Conservation (phyloP, 2,329 filamentous ascomycete species). For the Lecanicillium sp. region DNA sequence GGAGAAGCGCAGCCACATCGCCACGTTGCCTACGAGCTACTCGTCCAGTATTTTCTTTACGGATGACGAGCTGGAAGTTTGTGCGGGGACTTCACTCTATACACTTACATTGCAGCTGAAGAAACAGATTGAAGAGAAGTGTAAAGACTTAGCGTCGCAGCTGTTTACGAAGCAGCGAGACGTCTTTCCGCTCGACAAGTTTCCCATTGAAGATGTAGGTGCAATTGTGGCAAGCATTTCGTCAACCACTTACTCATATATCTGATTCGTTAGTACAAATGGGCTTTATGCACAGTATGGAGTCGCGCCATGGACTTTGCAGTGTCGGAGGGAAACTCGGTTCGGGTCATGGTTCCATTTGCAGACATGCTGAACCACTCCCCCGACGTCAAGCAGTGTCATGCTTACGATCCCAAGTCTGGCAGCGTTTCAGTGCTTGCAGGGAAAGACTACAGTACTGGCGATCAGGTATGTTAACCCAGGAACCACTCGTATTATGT, state of each 20-base stretch:
- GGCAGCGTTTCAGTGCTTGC: conserved; percentile 21
- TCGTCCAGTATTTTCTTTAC: conserved; percentile 26
- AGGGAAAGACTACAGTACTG: conserved; percentile 18
- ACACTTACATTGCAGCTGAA: conserved; percentile 23
- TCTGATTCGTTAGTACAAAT: conserved; percentile 23
- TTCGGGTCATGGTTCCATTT: conserved; percentile 20
- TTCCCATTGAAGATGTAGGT: conserved; percentile 24
- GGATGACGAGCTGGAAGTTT: conserved; percentile 24
- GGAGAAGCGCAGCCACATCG: conserved; percentile 17
- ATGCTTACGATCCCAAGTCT: conserved; percentile 24
- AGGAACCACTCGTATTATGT: not conserved
- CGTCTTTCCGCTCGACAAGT: conserved; percentile 24
- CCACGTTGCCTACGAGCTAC: conserved; percentile 22
- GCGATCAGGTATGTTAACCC: conserved; percentile 24
- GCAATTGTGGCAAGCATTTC: not conserved
- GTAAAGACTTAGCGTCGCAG: conserved; percentile 18
- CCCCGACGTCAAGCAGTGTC: conserved; percentile 23
- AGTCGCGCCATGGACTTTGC: conserved; percentile 26
- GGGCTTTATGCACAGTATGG: conserved; percentile 20
- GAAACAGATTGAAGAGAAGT: conserved; percentile 20
- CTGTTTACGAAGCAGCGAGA: conserved; percentile 20
- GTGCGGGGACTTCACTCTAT: conserved; percentile 23
- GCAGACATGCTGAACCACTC: conserved; percentile 30
- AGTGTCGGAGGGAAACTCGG: not conserved
- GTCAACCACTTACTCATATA: not conserved